phyloP scores from a whole-genome alignment of 179 eudicot species.

The Corrigiola litoralis region DNA sequence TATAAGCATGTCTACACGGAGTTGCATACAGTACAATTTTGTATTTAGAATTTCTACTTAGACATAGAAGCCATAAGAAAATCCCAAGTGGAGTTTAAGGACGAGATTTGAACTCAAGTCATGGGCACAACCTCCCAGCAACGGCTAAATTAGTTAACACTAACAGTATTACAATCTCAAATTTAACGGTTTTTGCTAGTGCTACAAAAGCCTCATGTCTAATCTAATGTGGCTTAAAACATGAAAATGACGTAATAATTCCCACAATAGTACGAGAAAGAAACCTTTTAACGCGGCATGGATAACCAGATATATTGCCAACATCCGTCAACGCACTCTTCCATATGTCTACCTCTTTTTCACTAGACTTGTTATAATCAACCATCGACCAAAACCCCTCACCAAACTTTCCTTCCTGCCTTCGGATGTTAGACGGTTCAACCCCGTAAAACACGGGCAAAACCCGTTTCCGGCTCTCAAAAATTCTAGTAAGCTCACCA shows the following conservation, averaged over 20 bases:
- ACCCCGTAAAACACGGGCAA: slow-evolving; percentile 36
- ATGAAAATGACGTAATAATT: background rate
- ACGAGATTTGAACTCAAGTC: no score
- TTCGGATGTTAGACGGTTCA: slow-evolving; percentile 34
- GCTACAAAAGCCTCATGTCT: no score
- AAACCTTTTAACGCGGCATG: slow-evolving; percentile 16
- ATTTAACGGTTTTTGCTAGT: no score
- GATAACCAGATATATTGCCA: slow-evolving; percentile 37
- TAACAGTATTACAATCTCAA: no score
- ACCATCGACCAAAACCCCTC: slow-evolving; percentile 9
- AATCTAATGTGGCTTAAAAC: background rate
- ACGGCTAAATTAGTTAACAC: no score
- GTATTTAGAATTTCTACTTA: no score
- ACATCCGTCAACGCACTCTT: slow-evolving; percentile 25
- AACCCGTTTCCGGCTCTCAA: slow-evolving; percentile 22
- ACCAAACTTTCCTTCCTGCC: slow-evolving; percentile 30
- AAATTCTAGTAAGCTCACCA: slow-evolving; percentile 24
- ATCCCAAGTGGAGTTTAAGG: no score
- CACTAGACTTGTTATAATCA: background rate
- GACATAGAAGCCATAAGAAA: no score
- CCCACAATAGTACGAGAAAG: background rate
- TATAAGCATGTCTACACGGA: no score
- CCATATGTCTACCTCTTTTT: slow-evolving; percentile 24
- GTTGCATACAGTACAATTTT: no score
- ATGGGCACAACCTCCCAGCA: no score